Percentiles rank a stretch among this genome's conserved stretches.
These are phyloP conservation scores for Pyrrhoderma noxium DNA, from an alignment of 1,284 basidiomycete genomes.

Conservation along the genomic window DNA sequence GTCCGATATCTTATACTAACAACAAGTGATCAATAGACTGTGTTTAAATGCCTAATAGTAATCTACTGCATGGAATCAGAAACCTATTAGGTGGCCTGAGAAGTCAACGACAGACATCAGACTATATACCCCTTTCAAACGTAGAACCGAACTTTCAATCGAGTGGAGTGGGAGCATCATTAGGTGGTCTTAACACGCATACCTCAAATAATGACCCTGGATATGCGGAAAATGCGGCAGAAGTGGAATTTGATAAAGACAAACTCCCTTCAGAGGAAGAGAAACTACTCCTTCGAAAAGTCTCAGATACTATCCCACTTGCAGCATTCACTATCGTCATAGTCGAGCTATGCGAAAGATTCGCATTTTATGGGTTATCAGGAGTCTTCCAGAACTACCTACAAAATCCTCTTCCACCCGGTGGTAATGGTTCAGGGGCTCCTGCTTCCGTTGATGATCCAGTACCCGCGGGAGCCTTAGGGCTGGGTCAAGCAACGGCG, in stretches of 20 bases:
- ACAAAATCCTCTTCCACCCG: constrained; percentile 39
- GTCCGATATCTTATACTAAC: too few species aligned
- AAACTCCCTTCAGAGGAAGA: constrained; percentile 48
- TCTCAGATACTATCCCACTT: constrained; percentile 36
- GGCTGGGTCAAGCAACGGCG: constrained; percentile 18
- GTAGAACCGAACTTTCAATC: constrained; percentile 1
- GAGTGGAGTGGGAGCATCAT: neutral
- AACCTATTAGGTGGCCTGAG: neutral
- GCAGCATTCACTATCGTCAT: constrained; percentile 39
- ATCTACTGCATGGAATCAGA: neutral
- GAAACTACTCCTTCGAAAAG: constrained; percentile 36
- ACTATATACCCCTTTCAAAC: constrained; percentile 12
- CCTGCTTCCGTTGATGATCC: constrained; percentile 30
- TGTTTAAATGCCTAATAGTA: neutral
- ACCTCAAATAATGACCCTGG: neutral
- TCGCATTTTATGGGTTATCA: constrained; percentile 41
- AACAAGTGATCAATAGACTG: too few species aligned
- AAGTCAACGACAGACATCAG: neutral
- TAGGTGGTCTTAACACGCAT: too few species aligned
- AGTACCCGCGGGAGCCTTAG: constrained; percentile 42
- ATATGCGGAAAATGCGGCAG: neutral
- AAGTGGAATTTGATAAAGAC: constrained; percentile 29
- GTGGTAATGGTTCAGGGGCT: constrained; percentile 45
- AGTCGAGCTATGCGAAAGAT: constrained; percentile 48
- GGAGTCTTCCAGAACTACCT: constrained; percentile 46